Evolutionary conservation across 2,329 filamentous ascomycete species (phyloP), one percentile per base, ranked within the genome.

Genomic region (Exophiala dermatitidis): DNA sequence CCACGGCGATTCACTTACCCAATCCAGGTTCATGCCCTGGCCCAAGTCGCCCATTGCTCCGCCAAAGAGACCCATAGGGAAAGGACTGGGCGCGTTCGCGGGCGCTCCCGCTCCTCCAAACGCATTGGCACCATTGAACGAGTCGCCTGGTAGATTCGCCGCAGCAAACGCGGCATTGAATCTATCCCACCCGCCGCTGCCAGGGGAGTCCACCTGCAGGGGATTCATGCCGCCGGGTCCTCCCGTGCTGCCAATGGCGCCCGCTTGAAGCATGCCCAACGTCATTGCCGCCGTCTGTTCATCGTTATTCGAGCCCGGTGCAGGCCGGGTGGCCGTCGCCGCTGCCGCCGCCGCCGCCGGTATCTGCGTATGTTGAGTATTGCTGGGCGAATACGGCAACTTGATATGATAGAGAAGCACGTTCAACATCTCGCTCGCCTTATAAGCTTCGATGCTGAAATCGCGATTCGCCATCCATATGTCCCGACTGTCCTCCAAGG

Each of bases 381-480:
- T 68, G 51, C 31, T 54, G 8, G 57, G 52, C 10, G 54, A 56
- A 33, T 8, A 52, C 2, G 59, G 56, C 28, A 48, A 34, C 32
- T 56, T 84, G 50, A 96, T 77, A 68, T 93, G 93, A 32, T 83
- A 78, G 42, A 97, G 72, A 80, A 97, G 90, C 48, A 96, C 83
- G 26, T 83, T 83, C n/a, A 97, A 74, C 28, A 91, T 79, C 40
- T 82, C 82, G 38, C 82, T 82, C 1, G 89, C 91, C 71, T 97
- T 97, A 72, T 84, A 90, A 0, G 90, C 89, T 62, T 97, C 91
- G 72, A 96, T 85, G 1, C 86, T 93, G 28, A 83, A 77, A 50
- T 93, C 85, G 2, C 83, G 80, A 7, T 90, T 75, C 6, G 81
- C 82, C 46, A 85, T 83, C 90, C 90, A 97, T 52, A 97, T 93